Conservation (phyloP, 139 green algal genomes). For the Volvox reticuliferus region DNA sequence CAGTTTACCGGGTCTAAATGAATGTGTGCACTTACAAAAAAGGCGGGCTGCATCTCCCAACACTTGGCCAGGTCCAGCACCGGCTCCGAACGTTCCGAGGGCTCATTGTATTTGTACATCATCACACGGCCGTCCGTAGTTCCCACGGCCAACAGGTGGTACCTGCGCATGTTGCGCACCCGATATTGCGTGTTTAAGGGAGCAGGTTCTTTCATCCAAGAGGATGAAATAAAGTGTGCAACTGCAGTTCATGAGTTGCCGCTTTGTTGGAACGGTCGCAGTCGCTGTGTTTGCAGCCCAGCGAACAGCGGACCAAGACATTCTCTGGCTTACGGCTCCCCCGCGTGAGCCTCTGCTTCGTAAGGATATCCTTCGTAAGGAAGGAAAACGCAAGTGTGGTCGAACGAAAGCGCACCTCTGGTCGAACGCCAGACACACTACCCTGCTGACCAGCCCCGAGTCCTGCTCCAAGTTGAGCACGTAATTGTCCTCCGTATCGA, state of each 20-base stretch:
- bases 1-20: too few relatives aligned
- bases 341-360: too few relatives aligned
- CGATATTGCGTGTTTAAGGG: too few relatives aligned
- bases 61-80: constrained; percentile 53
- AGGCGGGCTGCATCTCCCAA: constrained; percentile 57
- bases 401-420: constrained; percentile 18
- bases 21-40: constrained; percentile 28
- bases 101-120: constrained; percentile 60
- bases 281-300: too few relatives aligned
- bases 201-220: too few relatives aligned
- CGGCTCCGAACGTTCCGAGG: constrained; percentile 1
- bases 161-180: not conserved
- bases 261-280: too few relatives aligned
- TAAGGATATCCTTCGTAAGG: too few relatives aligned
- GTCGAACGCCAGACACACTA: constrained; percentile 59
- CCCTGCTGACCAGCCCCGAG: constrained; percentile 18
- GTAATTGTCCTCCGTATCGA: constrained; percentile 81
- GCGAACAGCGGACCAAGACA: too few relatives aligned
- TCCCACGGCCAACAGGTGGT: constrained; percentile 56
- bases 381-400: too few relatives aligned
- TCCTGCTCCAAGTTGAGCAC: constrained; percentile 55
- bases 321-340: too few relatives aligned
- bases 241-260: too few relatives aligned
- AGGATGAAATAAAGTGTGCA: too few relatives aligned
- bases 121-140: constrained; percentile 58